Percentiles rank a stretch among this genome's conserved stretches.
These are phyloP conservation scores for Aureobasidium sp. DNA, from an alignment of 2,329 filamentous ascomycete genomes.

Conservation along the genomic window DNA sequence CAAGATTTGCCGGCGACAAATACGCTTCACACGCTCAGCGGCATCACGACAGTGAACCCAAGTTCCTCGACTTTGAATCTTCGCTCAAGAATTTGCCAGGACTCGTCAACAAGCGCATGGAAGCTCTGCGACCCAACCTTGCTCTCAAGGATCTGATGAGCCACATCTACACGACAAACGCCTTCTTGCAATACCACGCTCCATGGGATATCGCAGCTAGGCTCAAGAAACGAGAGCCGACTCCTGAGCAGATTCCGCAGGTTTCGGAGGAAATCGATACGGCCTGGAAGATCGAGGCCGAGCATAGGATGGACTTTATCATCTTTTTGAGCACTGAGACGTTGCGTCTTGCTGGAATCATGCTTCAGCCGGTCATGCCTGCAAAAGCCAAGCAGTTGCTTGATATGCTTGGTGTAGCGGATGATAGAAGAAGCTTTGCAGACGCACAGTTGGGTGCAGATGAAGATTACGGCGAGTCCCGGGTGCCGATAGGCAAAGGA, in stretches of 20 bases:
- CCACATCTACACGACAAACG: slow-evolving; percentile 58
- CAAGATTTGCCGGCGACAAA: slow-evolving; percentile 21
- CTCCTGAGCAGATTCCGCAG: too few relatives aligned
- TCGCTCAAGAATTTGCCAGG: slow-evolving; percentile 36
- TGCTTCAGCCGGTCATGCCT: slow-evolving; percentile 89
- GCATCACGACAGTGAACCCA: not conserved
- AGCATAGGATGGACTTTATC: slow-evolving; percentile 46
- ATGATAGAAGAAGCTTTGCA: slow-evolving; percentile 48
- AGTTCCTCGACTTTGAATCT: slow-evolving; percentile 29
- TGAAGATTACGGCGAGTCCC: slow-evolving; percentile 55
- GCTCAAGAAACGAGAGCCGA: slow-evolving; percentile 1
- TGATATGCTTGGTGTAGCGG: slow-evolving; percentile 66
- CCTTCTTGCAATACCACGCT: slow-evolving; percentile 54
- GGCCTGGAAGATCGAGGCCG: slow-evolving; percentile 18
- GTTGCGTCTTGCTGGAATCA: slow-evolving; percentile 70
- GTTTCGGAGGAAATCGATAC: too few relatives aligned
- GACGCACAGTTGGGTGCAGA: slow-evolving; percentile 39
- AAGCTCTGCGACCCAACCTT: slow-evolving; percentile 53
- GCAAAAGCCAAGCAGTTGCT: slow-evolving; percentile 65
- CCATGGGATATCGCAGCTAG: slow-evolving; percentile 53
- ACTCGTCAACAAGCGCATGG: slow-evolving; percentile 52
- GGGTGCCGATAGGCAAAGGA: slow-evolving; percentile 35
- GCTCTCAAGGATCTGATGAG: slow-evolving; percentile 61
- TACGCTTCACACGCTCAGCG: not conserved
- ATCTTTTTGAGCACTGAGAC: slow-evolving; percentile 70